phyloP scores from a whole-genome alignment of 2,329 filamentous ascomycete genomes.

The Pyricularia sp. region DNA sequence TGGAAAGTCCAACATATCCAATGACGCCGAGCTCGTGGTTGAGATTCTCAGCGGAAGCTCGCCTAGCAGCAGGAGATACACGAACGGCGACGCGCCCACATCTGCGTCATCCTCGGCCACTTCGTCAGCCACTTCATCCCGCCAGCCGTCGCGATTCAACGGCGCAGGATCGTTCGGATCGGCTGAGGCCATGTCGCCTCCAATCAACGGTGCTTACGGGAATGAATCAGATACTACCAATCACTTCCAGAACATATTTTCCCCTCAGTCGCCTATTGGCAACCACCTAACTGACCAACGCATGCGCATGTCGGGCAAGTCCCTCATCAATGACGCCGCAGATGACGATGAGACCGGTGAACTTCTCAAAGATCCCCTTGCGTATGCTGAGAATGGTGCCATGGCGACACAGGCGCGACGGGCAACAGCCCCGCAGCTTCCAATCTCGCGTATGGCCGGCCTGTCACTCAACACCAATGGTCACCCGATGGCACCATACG shows the following conservation, averaged over 20 bases:
- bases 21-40: conserved; percentile 43
- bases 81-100: conserved; percentile 34
- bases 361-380: conserved; percentile 63
- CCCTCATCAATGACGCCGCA: conserved; percentile 59
- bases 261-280: conserved; percentile 63
- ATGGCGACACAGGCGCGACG: conserved; percentile 39
- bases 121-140: conserved; percentile 34
- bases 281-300: conserved; percentile 54
- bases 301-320: conserved; percentile 54
- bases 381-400: conserved; percentile 63
- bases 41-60: conserved; percentile 43
- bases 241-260: conserved; percentile 57
- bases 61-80: conserved; percentile 34
- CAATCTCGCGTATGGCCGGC: conserved; percentile 56
- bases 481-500: conserved; percentile 40
- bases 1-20: conserved; percentile 41
- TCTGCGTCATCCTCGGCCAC: conserved; percentile 29
- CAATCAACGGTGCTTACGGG: conserved; percentile 43
- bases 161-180: conserved; percentile 46
- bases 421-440: conserved; percentile 63
- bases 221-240: conserved; percentile 45
- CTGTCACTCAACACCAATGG: conserved; percentile 63
- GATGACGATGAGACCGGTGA: conserved; percentile 64
- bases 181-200: conserved; percentile 52
- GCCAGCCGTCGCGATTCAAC: conserved; percentile 52